A percentile compares a stretch with the other conserved stretches of the same genome.
Conservation (phyloP, 2,329 filamentous ascomycete species). For the Epichloe uncinata region DNA sequence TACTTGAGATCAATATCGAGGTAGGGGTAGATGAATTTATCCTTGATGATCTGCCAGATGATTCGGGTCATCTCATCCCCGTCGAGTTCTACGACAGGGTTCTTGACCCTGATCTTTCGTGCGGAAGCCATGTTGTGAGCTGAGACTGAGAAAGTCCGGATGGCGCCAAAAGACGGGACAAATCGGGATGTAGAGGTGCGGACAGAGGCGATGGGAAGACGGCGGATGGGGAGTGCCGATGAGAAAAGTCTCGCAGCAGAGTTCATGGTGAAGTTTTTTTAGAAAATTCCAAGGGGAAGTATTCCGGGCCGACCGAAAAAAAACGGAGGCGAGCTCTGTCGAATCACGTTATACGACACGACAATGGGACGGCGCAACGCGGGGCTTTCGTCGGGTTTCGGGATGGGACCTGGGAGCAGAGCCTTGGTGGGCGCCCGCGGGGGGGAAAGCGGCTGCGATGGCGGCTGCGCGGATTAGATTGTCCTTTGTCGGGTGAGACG, state of each 20-base stretch:
- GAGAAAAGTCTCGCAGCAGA: slow-evolving; percentile 19
- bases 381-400: not conserved
- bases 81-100: slow-evolving; percentile 94
- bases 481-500: not conserved
- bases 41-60: slow-evolving; percentile 98
- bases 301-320: slow-evolving; percentile 7
- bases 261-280: slow-evolving; percentile 13
- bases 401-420: not conserved
- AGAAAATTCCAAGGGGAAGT: not conserved
- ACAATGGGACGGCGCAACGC: slow-evolving; percentile 1
- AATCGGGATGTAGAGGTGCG: slow-evolving; percentile 24
- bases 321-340: slow-evolving; percentile 6
- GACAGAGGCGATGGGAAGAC: slow-evolving; percentile 13
- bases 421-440: not conserved
- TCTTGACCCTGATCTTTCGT: slow-evolving; percentile 98
- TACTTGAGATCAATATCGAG: slow-evolving; percentile 97
- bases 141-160: slow-evolving; percentile 46
- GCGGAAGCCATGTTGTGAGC: slow-evolving; percentile 46
- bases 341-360: not conserved
- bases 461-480: not conserved
- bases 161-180: slow-evolving; percentile 30
- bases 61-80: slow-evolving; percentile 95
- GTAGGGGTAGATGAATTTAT: slow-evolving; percentile 95
- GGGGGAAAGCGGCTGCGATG: not conserved
- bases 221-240: slow-evolving; percentile 17